These are phyloP conservation scores for Gnetum montanum DNA, from an alignment of 75 land plant species.

Conservation along the genomic window DNA sequence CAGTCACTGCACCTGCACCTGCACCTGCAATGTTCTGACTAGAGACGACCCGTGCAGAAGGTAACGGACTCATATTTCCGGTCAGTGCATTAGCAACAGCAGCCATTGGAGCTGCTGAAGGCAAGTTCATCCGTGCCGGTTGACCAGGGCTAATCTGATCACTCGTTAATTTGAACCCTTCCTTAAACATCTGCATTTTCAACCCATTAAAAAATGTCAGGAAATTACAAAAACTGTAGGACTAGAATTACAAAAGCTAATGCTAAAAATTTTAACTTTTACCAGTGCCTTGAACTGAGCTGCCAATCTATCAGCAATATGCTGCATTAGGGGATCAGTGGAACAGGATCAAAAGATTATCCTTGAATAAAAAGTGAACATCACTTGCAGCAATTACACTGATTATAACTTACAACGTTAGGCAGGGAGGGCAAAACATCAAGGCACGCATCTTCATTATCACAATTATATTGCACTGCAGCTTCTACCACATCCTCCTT, in stretches of 20 bases:
- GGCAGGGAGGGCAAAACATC: slow-evolving; percentile 60
- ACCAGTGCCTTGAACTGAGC: slow-evolving; percentile 69
- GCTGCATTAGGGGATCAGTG: slow-evolving; percentile 35
- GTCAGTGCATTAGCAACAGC: slow-evolving; percentile 35
- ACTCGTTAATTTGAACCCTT: slow-evolving; percentile 49
- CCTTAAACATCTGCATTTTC: slow-evolving; percentile 69
- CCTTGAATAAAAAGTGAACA: neutral
- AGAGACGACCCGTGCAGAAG: slow-evolving; percentile 17
- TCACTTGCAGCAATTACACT: neutral
- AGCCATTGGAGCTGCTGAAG: slow-evolving; percentile 30
- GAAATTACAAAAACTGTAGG: neutral
- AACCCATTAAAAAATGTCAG: slow-evolving; percentile 2
- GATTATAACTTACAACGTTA: slow-evolving; percentile 52
- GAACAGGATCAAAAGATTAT: neutral
- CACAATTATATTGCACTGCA: slow-evolving; percentile 57
- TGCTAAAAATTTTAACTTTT: too few relatives aligned
- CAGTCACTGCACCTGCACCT: slow-evolving; percentile 23
- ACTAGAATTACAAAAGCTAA: neutral
- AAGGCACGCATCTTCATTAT: slow-evolving; percentile 41
- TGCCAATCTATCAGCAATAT: slow-evolving; percentile 79
- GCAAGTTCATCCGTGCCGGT: slow-evolving; percentile 10
- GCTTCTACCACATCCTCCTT: slow-evolving; percentile 76
- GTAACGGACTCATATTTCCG: slow-evolving; percentile 32
- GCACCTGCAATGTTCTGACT: slow-evolving; percentile 27
- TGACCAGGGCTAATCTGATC: slow-evolving; percentile 48